phyloP scores from a whole-genome alignment of 139 green algal species.

The Tetraselmis striata region DNA sequence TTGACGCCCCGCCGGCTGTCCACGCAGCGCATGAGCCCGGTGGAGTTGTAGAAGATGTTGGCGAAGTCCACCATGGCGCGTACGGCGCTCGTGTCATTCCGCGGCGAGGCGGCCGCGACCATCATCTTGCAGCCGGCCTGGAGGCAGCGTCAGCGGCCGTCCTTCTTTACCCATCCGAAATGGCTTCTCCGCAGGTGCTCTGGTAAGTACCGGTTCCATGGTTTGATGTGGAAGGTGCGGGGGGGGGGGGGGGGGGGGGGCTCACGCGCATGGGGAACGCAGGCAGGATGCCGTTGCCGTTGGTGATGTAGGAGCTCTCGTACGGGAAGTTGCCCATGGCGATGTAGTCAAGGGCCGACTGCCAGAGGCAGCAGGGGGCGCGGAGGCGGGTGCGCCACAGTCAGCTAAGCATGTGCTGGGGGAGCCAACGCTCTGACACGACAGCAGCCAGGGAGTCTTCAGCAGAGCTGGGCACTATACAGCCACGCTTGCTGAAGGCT shows the following conservation, averaged over 20 bases:
- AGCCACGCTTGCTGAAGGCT: too few species aligned
- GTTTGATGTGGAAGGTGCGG: too few species aligned
- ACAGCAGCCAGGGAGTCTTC: too few species aligned
- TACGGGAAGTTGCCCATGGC: conserved; percentile 50
- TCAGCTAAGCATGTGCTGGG: too few species aligned
- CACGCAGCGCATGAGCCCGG: background rate
- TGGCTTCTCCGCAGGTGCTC: too few species aligned
- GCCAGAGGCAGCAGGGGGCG: background rate
- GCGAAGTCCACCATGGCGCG: background rate
- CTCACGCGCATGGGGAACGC: conserved; percentile 46
- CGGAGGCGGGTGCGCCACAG: too few species aligned
- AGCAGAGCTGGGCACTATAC: too few species aligned
- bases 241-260: too few species aligned
- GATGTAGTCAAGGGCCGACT: conserved; percentile 2
- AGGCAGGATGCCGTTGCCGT: conserved; percentile 41
- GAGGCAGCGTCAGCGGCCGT: background rate
- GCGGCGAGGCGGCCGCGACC: background rate
- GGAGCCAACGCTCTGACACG: too few species aligned
- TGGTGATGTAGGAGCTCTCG: conserved; percentile 44
- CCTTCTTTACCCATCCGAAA: too few species aligned
- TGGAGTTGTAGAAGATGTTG: conserved; percentile 76
- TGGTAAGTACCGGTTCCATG: too few species aligned
- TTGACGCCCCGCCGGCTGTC: conserved; percentile 35
- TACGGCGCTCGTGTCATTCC: background rate
- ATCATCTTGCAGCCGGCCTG: background rate